Evolutionary conservation across 2,329 filamentous ascomycete genomes (phyloP).

Genomic region (Scolecobasidium constrictum): DNA sequence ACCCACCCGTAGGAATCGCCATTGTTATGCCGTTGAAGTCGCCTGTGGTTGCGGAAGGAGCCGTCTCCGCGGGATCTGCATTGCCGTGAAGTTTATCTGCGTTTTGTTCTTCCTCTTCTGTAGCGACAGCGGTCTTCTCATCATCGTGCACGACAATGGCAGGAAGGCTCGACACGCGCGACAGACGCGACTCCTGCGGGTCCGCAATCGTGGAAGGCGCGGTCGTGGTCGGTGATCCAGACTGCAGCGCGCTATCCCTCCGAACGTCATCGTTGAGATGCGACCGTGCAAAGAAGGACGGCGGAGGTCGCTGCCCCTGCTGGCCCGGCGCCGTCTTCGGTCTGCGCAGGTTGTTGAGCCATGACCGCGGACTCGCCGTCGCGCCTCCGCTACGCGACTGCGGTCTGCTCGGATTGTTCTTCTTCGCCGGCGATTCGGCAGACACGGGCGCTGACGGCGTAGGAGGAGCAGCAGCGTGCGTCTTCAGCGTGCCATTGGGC

Average conservation of each 20-base stretch:
- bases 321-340: conserved; percentile 6
- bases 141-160: conserved; percentile 34
- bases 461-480: not conserved
- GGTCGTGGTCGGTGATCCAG: conserved; percentile 12
- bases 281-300: conserved; percentile 11
- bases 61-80: too few relatives aligned
- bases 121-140: conserved; percentile 13
- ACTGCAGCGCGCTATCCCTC: conserved; percentile 6
- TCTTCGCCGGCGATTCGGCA: not conserved
- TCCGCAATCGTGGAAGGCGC: conserved; percentile 20
- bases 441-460: not conserved
- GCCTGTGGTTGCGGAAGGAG: too few relatives aligned
- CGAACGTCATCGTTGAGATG: conserved; percentile 4
- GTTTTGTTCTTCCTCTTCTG: not conserved
- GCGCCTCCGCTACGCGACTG: not conserved
- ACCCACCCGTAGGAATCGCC: conserved; percentile 42
- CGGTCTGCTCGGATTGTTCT: not conserved
- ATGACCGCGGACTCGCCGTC: not conserved
- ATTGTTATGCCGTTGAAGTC: conserved; percentile 40
- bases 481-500: not conserved
- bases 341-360: conserved; percentile 6
- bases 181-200: conserved; percentile 16
- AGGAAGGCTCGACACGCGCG: conserved; percentile 28
- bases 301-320: not conserved
- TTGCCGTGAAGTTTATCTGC: too few relatives aligned